Evolutionary conservation across 371 early-diverging fungal species (phyloP).

Genomic region (Mortierella sp.): DNA sequence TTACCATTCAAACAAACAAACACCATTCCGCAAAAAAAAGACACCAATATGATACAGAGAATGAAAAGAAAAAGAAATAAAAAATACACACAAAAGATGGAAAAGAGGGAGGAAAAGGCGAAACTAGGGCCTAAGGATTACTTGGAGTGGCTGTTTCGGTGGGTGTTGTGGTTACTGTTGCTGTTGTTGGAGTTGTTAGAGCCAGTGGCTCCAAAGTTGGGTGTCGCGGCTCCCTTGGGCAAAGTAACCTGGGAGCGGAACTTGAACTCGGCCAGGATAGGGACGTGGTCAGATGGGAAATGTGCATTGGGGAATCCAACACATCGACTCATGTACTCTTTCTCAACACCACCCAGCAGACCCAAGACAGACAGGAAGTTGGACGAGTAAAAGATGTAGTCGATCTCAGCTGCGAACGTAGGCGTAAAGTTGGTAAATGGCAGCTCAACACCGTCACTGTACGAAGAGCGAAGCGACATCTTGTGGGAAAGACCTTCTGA

Average conservation of each 20-base stretch:
- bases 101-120: background rate
- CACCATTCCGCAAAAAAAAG: slow-evolving; percentile 7
- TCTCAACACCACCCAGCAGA: slow-evolving; percentile 88
- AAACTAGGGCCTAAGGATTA: background rate
- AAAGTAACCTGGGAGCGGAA: slow-evolving; percentile 31
- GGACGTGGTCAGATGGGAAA: slow-evolving; percentile 93
- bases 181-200: slow-evolving; percentile 5
- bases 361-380: slow-evolving; percentile 85
- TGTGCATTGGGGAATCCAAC: slow-evolving; percentile 98
- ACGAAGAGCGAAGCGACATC: slow-evolving; percentile 86
- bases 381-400: slow-evolving; percentile 97
- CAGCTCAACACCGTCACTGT: slow-evolving; percentile 80
- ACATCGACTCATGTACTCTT: slow-evolving; percentile 78
- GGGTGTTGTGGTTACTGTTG: slow-evolving; percentile 13
- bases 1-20: slow-evolving; percentile 2
- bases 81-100: background rate
- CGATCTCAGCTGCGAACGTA: slow-evolving; percentile 93
- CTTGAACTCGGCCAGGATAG: slow-evolving; percentile 49
- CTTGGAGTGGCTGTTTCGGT: slow-evolving; percentile 11
- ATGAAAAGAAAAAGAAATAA: background rate
- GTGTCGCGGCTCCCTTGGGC: slow-evolving; percentile 24
- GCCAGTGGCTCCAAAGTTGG: slow-evolving; percentile 52
- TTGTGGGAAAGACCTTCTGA: slow-evolving; percentile 87
- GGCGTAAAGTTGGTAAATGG: slow-evolving; percentile 98
- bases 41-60: slow-evolving; percentile 5